Evolutionary conservation across 495 filamentous ascomycete genomes (phyloP).

Genomic region (Immersiella caudata): DNA sequence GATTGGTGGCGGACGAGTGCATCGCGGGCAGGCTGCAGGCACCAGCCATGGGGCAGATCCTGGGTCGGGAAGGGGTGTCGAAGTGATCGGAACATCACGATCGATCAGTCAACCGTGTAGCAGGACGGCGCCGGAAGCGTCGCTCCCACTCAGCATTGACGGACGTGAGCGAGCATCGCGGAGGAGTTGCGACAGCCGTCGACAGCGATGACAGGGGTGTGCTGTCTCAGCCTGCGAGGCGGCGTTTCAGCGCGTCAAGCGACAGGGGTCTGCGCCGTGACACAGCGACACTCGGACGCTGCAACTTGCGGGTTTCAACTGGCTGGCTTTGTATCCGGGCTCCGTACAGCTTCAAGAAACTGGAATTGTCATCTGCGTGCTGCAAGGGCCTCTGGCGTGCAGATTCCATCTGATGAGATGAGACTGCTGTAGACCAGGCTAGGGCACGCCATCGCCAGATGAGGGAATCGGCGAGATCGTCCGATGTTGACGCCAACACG

Average conservation of each 20-base stretch:
- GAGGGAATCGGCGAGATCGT: not conserved
- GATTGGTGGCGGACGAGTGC: conserved; percentile 14
- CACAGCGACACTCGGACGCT: conserved; percentile 15
- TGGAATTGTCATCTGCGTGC: not conserved
- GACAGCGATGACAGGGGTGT: conserved; percentile 24
- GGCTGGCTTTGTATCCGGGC: conserved; percentile 2
- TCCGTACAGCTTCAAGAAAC: conserved; percentile 3
- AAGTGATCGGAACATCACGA: conserved; percentile 5
- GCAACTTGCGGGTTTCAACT: conserved; percentile 14
- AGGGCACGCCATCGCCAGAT: not conserved
- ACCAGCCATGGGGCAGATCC: conserved; percentile 7
- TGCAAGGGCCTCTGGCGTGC: not conserved
- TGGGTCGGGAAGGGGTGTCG: not conserved
- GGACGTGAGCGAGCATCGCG: conserved; percentile 18
- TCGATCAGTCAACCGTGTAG: conserved; percentile 21
- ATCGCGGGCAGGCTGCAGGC: not conserved
- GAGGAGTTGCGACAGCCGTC: conserved; percentile 15
- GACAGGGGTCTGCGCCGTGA: conserved; percentile 10
- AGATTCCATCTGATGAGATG: not conserved
- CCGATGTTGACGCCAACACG: conserved; percentile 3
- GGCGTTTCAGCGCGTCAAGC: conserved; percentile 31
- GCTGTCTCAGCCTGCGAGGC: conserved; percentile 32
- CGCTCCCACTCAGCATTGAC: conserved; percentile 26
- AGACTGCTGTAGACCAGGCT: not conserved
- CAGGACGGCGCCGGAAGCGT: conserved; percentile 15